Evolutionary conservation across 208 protist genomes (phyloP).

Genomic region (Acanthamoeba lugdunensis): DNA sequence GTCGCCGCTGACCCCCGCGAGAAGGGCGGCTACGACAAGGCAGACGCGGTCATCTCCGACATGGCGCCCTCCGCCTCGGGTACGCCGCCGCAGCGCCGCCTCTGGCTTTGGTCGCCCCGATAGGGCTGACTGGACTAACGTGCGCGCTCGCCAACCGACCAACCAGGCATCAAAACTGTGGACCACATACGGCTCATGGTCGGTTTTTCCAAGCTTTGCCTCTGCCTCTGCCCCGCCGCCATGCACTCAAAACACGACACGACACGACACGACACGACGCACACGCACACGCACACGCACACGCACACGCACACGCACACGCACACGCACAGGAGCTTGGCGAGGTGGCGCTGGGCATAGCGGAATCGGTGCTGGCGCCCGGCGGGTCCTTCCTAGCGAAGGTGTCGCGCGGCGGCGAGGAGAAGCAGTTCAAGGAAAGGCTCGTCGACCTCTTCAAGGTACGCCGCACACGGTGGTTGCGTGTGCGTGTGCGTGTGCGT

Average conservation of each 20-base stretch:
- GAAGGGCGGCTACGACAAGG: background rate
- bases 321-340: background rate
- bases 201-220: background rate
- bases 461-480: no score
- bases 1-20: background rate
- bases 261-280: no score
- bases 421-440: background rate
- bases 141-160: background rate
- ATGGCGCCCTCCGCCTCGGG: slow-evolving; percentile 4
- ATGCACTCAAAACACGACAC: no score
- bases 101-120: no score
- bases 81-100: background rate
- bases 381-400: background rate
- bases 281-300: no score
- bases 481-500: no score
- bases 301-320: no score
- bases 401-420: background rate
- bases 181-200: no score
- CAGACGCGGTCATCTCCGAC: slow-evolving; percentile 14
- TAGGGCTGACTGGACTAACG: no score
- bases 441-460: background rate
- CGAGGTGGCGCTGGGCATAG: background rate
- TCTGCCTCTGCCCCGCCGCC: no score
- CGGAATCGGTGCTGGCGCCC: background rate
- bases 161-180: no score